A percentile compares a stretch with the other conserved stretches of the same genome.
phyloP scores from a whole-genome alignment of 2,329 filamentous ascomycete species.

The Byssochlamys sp. region DNA sequence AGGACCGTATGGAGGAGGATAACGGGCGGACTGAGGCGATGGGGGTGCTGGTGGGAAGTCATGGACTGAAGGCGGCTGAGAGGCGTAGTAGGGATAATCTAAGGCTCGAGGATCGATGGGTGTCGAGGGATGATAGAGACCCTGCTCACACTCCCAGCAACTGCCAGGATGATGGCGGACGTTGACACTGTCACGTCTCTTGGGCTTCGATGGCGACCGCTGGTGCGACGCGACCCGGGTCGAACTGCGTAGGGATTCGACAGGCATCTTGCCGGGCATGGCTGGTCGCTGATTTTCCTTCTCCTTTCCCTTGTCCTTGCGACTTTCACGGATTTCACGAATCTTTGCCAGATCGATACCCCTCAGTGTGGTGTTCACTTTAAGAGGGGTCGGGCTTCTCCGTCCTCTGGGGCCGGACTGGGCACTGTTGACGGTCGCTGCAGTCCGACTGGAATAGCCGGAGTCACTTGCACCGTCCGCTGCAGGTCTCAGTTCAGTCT shows the following conservation, averaged over 20 bases:
- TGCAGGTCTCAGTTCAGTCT: constrained; percentile 29
- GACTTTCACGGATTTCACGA: constrained; percentile 18
- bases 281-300: constrained; percentile 14
- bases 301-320: constrained; percentile 25
- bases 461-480: constrained; percentile 50
- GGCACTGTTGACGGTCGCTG: constrained; percentile 44
- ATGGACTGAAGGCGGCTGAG: constrained; percentile 16
- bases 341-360: constrained; percentile 14
- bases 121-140: constrained; percentile 23
- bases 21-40: constrained; percentile 15
- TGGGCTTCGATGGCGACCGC: constrained; percentile 25
- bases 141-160: constrained; percentile 28
- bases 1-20: constrained; percentile 18
- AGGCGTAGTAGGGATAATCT: constrained; percentile 21
- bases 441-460: constrained; percentile 53
- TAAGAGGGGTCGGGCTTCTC: constrained; percentile 28
- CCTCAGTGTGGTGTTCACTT: constrained; percentile 26
- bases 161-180: constrained; percentile 21
- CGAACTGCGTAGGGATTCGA: constrained; percentile 21
- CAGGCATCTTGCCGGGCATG: constrained; percentile 25
- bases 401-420: constrained; percentile 40
- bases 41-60: constrained; percentile 22
- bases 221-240: constrained; percentile 20
- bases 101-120: constrained; percentile 22
- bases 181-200: constrained; percentile 22